phyloP scores from a whole-genome alignment of 169 alveolate genomes.

The Plasmodium vivax region DNA sequence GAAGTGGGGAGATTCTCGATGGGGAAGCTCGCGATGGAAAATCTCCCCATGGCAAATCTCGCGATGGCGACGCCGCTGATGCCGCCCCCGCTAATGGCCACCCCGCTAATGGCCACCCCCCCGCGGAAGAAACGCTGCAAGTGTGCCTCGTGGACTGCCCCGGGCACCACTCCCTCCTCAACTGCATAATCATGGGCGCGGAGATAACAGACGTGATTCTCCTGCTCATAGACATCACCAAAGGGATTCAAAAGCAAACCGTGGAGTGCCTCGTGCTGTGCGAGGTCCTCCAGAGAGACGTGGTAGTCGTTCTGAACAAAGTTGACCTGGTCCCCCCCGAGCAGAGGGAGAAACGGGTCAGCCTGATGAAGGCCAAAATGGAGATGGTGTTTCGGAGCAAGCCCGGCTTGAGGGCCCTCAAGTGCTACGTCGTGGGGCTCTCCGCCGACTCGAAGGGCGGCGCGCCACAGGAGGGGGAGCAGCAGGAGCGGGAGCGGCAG shows the following conservation, averaged over 20 bases:
- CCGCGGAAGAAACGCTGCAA: constrained; percentile 77
- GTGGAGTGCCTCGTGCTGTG: constrained; percentile 94
- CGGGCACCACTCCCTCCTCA: constrained; percentile 94
- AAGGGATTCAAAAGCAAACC: constrained; percentile 94
- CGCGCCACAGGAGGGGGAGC: constrained; percentile 11
- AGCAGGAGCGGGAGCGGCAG: too few species aligned
- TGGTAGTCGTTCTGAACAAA: constrained; percentile 91
- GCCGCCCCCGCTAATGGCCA: neutral
- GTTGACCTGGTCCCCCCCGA: constrained; percentile 88
- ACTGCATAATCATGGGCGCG: constrained; percentile 94
- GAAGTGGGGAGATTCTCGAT: neutral
- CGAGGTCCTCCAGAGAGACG: constrained; percentile 88
- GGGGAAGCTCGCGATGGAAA: neutral
- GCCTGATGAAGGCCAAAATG: constrained; percentile 71
- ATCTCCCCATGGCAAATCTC: too few species aligned
- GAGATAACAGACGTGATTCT: constrained; percentile 91
- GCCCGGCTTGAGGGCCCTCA: constrained; percentile 77
- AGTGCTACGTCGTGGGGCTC: constrained; percentile 78
- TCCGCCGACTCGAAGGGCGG: constrained; percentile 80
- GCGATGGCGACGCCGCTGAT: neutral
- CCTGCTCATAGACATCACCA: constrained; percentile 91
- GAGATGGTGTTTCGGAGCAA: constrained; percentile 54
- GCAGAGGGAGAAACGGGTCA: constrained; percentile 80
- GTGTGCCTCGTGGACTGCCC: constrained; percentile 96
- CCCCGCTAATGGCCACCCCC: neutral